Base-by-base conservation (phyloP, 495 filamentous ascomycete species). In the Penicillium argentinense region DNA sequence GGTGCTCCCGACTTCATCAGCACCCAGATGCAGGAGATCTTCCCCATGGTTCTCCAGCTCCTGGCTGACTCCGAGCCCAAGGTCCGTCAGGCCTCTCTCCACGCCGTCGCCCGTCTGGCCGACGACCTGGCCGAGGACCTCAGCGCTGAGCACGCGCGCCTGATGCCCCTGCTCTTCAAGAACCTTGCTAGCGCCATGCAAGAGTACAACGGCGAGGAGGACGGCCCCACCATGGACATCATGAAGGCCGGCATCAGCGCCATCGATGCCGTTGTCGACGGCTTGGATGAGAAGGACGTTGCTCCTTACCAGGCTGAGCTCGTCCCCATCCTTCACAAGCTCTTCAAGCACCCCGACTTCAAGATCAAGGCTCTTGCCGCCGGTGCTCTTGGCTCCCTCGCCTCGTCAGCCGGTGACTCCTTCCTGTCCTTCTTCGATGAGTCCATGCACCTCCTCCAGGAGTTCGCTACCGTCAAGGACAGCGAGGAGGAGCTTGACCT, bases 1-100 rank as follows among this genome's bases (percentile, higher is more conserved):
- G 93, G 93, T 51, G 95, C 93, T 26, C 93, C 93, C 6, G 93
- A 97, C 57, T 97, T 97, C 69, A 86, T 97, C 56, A 86, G 85
- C 49, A 93, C 89, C 7, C 91, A 97, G 74, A 79, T 95, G 59
- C 76, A 83, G 59, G 81, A 84, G 50, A 85, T 96, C 60, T 84
- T 97, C 68, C 95, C 93, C 27, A 76, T 87, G 45, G 83, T 97
- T 45, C 75, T 97, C 33, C 83, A 83, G 60, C 80, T 98, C 6
- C 80, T 98, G 14, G 84, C 87, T 54, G 93, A 98, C 56, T 75
- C 78, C 4, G 89, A 89, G 41, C 71, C 81, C 51, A 83, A 84
- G 60, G 93, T 98, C 41, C 81, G 93, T 33, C 86, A 91, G 62
- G 86, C 91, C 28, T 84, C 93, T 24, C 71, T 98, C 38, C 83